Evolutionary conservation across 129 eudicot species (phyloP).

Genomic region (Daucus carota): DH1_v3.0 NC_030382.2:54649001-54649500

Average conservation of each 20-base stretch:
- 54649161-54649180: conserved; percentile 99
- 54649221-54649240: conserved; percentile 81
- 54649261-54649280: conserved; percentile 80
- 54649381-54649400: neutral
- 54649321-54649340: conserved; percentile 58
- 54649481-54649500: neutral
- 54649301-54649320: conserved; percentile 77
- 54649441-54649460: neutral
- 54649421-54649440: no score
- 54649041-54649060: conserved; percentile 71
- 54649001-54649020: conserved; percentile 72
- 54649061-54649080: conserved; percentile 53
- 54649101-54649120: neutral
- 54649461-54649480: neutral
- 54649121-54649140: neutral
- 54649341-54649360: conserved; percentile 98
- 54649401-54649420: neutral
- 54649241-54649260: conserved; percentile 75
- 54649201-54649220: conserved; percentile 94
- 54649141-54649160: conserved; percentile 42
- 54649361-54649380: conserved; percentile 10
- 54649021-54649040: conserved; percentile 88
- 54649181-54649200: conserved; percentile 96
- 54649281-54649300: conserved; percentile 80
- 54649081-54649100: neutral